Percentiles rank a stretch among this genome's conserved stretches.
Evolutionary conservation across 495 filamentous ascomycete species (phyloP).

Genomic region (Hypoxylon rickii): DNA sequence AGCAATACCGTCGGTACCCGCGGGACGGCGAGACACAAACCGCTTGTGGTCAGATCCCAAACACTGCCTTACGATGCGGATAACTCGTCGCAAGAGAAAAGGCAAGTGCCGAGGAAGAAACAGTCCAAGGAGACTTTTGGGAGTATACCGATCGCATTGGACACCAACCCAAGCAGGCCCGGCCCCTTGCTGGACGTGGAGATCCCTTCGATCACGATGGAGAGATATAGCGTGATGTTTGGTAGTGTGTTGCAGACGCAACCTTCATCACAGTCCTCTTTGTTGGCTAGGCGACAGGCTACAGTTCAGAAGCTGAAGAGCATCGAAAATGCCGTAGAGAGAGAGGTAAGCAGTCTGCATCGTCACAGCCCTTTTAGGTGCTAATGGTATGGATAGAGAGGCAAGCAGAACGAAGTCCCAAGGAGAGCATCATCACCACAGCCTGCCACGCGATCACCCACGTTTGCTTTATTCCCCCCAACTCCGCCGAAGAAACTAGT

Average conservation of each 20-base stretch:
- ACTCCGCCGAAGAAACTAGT: slow-evolving; percentile 49
- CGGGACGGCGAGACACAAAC: slow-evolving; percentile 43
- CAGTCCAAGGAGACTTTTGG: slow-evolving; percentile 17
- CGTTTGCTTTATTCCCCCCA: slow-evolving; percentile 67
- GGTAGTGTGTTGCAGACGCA: slow-evolving; percentile 66
- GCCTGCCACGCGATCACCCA: slow-evolving; percentile 57
- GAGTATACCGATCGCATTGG: slow-evolving; percentile 21
- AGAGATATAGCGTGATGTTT: slow-evolving; percentile 96
- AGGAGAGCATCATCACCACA: slow-evolving; percentile 65
- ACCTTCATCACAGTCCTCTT: slow-evolving; percentile 52
- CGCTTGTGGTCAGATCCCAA: slow-evolving; percentile 43
- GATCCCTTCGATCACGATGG: slow-evolving; percentile 79
- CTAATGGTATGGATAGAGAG: slow-evolving; percentile 23
- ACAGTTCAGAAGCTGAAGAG: slow-evolving; percentile 66
- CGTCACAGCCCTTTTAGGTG: not conserved
- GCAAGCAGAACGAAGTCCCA: slow-evolving; percentile 30
- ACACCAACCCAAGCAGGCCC: slow-evolving; percentile 9
- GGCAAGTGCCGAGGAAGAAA: slow-evolving; percentile 5
- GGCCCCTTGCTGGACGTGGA: slow-evolving; percentile 67
- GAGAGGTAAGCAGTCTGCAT: slow-evolving; percentile 30
- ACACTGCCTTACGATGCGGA: slow-evolving; percentile 38
- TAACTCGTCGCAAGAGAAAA: slow-evolving; percentile 12
- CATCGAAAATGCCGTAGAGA: slow-evolving; percentile 50
- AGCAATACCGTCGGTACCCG: slow-evolving; percentile 44
- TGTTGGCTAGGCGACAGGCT: slow-evolving; percentile 70